Percentiles rank a stretch among this genome's conserved stretches.
These are phyloP conservation scores for Cyberlindnera nakhonratchasimensis DNA, from an alignment of 805 yeast species.

Conservation along the genomic window DNA sequence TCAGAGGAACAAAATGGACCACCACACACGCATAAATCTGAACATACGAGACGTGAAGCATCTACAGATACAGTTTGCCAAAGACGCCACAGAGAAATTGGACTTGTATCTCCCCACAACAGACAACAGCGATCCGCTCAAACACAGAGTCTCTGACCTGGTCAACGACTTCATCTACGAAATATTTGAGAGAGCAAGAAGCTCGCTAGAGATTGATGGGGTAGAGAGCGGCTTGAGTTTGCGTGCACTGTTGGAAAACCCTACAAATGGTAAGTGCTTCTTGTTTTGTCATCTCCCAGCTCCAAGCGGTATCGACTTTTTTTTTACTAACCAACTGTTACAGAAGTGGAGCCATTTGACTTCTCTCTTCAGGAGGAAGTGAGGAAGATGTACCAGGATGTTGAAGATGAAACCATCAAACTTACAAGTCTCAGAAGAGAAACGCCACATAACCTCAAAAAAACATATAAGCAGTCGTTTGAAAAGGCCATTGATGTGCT, in stretches of 20 bases:
- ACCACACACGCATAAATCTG: conserved; percentile 41
- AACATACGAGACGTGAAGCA: conserved; percentile 50
- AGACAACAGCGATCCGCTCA: conserved; percentile 42
- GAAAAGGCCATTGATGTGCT: conserved; percentile 31
- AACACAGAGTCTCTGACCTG: conserved; percentile 38
- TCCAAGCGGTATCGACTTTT: too few species aligned
- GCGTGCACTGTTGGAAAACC: conserved; percentile 22
- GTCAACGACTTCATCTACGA: conserved; percentile 46
- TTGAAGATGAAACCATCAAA: conserved; percentile 59
- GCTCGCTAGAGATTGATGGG: conserved; percentile 58
- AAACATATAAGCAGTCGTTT: conserved; percentile 36
- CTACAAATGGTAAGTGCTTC: conserved; percentile 20
- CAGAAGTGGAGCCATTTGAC: conserved; percentile 66
- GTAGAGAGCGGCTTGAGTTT: conserved; percentile 29
- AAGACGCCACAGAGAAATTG: conserved; percentile 42
- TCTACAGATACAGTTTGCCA: conserved; percentile 42
- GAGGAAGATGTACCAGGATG: conserved; percentile 51
- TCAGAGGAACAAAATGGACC: conserved; percentile 10
- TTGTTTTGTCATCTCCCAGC: not conserved
- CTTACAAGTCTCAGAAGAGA: conserved; percentile 53
- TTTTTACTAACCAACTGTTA: conserved; percentile 23
- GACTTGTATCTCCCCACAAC: conserved; percentile 44
- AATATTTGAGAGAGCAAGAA: conserved; percentile 55
- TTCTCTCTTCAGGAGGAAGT: conserved; percentile 55
- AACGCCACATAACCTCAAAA: conserved; percentile 42